Conservation (phyloP, 169 alveolate species). For the Plasmodium gonderi region DNA sequence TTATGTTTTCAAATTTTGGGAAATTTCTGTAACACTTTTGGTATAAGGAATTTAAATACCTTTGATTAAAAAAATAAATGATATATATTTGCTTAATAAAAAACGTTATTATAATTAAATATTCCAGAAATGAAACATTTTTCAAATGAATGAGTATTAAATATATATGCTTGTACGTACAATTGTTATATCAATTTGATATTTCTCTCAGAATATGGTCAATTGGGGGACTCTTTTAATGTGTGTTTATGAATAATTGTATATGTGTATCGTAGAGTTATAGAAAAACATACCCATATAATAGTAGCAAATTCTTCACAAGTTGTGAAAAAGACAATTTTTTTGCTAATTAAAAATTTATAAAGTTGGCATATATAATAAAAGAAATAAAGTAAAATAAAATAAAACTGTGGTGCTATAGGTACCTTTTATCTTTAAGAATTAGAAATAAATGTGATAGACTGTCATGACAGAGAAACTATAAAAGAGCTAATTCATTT, state of each 20-base stretch:
- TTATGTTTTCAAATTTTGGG: not conserved
- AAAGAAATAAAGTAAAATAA: not conserved
- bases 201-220: not conserved
- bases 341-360: not conserved
- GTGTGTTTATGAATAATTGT: not conserved
- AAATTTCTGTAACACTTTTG: not conserved
- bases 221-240: not conserved
- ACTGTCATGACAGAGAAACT: not conserved
- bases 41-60: not conserved
- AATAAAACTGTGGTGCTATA: not conserved
- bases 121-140: not conserved
- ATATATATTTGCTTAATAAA: not conserved
- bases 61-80: not conserved
- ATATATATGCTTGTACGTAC: not conserved
- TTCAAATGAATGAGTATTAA: not conserved
- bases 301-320: not conserved
- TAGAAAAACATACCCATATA: not conserved
- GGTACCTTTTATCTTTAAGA: not conserved
- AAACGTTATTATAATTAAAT: not conserved
- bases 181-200: not conserved
- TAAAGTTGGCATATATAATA: not conserved
- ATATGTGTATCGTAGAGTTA: not conserved
- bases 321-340: not conserved
- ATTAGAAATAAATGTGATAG: not conserved
- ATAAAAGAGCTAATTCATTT: not conserved